phyloP scores from a whole-genome alignment of 768 basidiomycete genomes.

The Melanogaster broomeanus region DNA sequence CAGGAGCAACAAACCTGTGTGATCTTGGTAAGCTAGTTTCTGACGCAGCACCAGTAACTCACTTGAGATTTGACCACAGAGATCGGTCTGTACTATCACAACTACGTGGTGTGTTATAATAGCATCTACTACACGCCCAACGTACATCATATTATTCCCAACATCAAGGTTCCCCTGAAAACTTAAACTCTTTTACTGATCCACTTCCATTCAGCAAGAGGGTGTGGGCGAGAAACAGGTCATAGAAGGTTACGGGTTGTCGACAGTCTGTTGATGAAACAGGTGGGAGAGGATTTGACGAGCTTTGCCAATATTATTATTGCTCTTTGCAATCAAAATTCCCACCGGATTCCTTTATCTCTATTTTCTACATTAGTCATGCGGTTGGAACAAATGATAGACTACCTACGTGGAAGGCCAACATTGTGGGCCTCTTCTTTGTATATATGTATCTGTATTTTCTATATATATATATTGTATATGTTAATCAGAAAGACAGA shows the following conservation, averaged over 20 bases:
- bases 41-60: background rate
- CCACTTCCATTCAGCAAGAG: background rate
- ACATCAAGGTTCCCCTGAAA: conserved; percentile 14
- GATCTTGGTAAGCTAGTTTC: background rate
- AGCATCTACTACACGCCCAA: conserved; percentile 21
- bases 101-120: conserved; percentile 23
- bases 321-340: background rate
- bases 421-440: background rate
- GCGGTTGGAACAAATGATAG: background rate
- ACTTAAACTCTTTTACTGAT: conserved; percentile 12
- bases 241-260: background rate
- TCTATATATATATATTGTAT: background rate
- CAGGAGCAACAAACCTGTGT: background rate
- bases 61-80: conserved; percentile 24
- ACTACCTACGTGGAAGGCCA: background rate
- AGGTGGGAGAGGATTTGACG: background rate
- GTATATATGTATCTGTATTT: too few species aligned
- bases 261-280: background rate
- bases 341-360: background rate
- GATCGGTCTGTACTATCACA: conserved; percentile 9
- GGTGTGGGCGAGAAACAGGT: background rate
- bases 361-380: background rate
- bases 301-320: background rate
- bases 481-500: background rate
- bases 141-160: conserved; percentile 8